These are phyloP conservation scores for Nadsonia fulvescens DNA, from an alignment of 805 yeast genomes.

Conservation along the genomic window DNA sequence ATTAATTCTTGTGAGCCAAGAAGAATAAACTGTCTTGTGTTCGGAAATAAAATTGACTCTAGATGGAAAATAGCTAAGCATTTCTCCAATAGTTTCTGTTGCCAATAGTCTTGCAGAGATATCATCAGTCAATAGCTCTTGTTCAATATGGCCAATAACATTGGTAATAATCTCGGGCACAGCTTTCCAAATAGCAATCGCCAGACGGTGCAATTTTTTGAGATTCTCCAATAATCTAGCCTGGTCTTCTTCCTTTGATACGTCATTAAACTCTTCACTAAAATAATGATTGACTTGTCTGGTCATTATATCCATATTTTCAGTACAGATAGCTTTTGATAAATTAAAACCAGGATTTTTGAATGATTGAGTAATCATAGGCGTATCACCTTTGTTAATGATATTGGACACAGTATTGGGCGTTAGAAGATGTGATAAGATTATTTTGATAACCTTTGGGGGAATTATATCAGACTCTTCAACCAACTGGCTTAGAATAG, in stretches of 20 bases:
- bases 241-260: conserved; percentile 13
- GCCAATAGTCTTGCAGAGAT: conserved; percentile 46
- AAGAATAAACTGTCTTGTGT: conserved; percentile 42
- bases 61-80: conserved; percentile 32
- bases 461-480: conserved; percentile 55
- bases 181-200: conserved; percentile 55
- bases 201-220: conserved; percentile 41
- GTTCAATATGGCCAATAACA: conserved; percentile 62
- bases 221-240: conserved; percentile 24
- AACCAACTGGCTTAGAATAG: conserved; percentile 56
- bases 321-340: conserved; percentile 47
- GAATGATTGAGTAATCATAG: conserved; percentile 8
- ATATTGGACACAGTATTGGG: conserved; percentile 9
- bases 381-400: conserved; percentile 8
- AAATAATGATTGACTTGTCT: conserved; percentile 63
- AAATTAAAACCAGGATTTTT: conserved; percentile 45
- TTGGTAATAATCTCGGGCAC: conserved; percentile 60
- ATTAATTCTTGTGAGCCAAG: conserved; percentile 59
- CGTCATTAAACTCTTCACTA: conserved; percentile 48
- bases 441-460: conserved; percentile 36
- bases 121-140: conserved; percentile 53
- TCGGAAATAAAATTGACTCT: conserved; percentile 37
- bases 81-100: conserved; percentile 52
- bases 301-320: conserved; percentile 55
- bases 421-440: conserved; percentile 42